Evolutionary conservation across 2,329 filamentous ascomycete genomes (phyloP).

Genomic region (Ophiosphaerella narmari): DNA sequence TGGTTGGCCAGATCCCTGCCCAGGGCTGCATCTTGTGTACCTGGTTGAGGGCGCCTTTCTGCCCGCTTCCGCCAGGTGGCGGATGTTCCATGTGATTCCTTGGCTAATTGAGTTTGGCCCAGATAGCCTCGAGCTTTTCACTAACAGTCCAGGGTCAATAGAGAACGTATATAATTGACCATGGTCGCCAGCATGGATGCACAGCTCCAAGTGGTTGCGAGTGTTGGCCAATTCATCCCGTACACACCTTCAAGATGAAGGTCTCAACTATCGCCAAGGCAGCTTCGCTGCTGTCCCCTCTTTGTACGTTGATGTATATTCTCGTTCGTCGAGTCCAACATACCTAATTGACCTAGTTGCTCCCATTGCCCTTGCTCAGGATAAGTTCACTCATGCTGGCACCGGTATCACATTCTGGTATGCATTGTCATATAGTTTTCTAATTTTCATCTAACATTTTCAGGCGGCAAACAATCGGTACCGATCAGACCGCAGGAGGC

Average conservation of each 20-base stretch:
- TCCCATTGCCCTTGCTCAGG: slow-evolving; percentile 36
- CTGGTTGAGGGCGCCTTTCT: slow-evolving; percentile 32
- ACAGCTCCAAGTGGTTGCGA: slow-evolving; percentile 27
- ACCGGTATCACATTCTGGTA: slow-evolving; percentile 42
- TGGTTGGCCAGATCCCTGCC: slow-evolving; percentile 18
- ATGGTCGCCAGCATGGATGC: slow-evolving; percentile 24
- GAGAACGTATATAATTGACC: slow-evolving; percentile 36
- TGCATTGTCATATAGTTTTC: not conserved
- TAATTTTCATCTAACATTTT: not conserved
- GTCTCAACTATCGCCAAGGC: slow-evolving; percentile 38
- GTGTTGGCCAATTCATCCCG: slow-evolving; percentile 20
- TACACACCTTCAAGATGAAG: slow-evolving; percentile 40
- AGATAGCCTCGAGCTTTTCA: slow-evolving; percentile 15
- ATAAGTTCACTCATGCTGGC: slow-evolving; percentile 33
- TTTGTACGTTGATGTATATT: slow-evolving; percentile 25
- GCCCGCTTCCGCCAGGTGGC: slow-evolving; percentile 15
- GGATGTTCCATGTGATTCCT: slow-evolving; percentile 23
- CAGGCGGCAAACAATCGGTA: slow-evolving; percentile 31
- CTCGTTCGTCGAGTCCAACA: slow-evolving; percentile 2
- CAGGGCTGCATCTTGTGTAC: slow-evolving; percentile 24
- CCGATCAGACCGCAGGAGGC: slow-evolving; percentile 37
- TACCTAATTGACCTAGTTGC: slow-evolving; percentile 25
- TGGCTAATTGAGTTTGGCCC: slow-evolving; percentile 25
- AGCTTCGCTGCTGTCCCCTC: slow-evolving; percentile 45
- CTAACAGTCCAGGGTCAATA: slow-evolving; percentile 25